phyloP scores from a whole-genome alignment of 2,329 filamentous ascomycete genomes.

The Aspergillus cejpii region DNA sequence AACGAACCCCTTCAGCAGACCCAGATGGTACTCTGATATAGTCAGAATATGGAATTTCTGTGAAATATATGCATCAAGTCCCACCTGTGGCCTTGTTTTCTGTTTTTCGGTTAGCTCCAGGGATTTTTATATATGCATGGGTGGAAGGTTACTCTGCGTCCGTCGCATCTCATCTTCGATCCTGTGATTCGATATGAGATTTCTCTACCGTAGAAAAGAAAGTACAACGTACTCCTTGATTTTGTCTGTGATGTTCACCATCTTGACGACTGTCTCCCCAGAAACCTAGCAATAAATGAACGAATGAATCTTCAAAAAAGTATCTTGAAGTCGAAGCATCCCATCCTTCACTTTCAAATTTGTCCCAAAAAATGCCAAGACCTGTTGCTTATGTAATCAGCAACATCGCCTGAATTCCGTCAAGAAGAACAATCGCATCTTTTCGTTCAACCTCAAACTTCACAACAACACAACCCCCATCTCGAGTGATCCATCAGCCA shows the following conservation, averaged over 20 bases:
- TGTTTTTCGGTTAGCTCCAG: constrained; percentile 42
- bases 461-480: background rate
- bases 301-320: no score
- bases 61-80: constrained; percentile 26
- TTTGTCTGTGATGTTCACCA: constrained; percentile 99
- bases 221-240: constrained; percentile 79
- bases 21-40: constrained; percentile 85
- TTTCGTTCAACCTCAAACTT: constrained; percentile 5
- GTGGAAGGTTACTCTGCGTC: constrained; percentile 74
- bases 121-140: constrained; percentile 16
- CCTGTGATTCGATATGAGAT: constrained; percentile 46
- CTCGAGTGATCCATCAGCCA: constrained; percentile 15
- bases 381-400: constrained; percentile 14
- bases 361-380: constrained; percentile 15
- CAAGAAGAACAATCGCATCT: constrained; percentile 1
- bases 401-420: constrained; percentile 1
- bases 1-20: constrained; percentile 83
- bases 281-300: no score
- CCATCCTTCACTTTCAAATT: no score
- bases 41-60: constrained; percentile 6
- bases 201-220: background rate
- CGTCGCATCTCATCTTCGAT: constrained; percentile 99
- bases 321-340: no score
- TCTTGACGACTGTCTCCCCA: constrained; percentile 43
- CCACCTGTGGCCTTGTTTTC: constrained; percentile 98